Evolutionary conservation across 352 stramenopile genomes (phyloP), one percentile per base, ranked within the genome.

Genomic region (Phytopythium litorale): DNA sequence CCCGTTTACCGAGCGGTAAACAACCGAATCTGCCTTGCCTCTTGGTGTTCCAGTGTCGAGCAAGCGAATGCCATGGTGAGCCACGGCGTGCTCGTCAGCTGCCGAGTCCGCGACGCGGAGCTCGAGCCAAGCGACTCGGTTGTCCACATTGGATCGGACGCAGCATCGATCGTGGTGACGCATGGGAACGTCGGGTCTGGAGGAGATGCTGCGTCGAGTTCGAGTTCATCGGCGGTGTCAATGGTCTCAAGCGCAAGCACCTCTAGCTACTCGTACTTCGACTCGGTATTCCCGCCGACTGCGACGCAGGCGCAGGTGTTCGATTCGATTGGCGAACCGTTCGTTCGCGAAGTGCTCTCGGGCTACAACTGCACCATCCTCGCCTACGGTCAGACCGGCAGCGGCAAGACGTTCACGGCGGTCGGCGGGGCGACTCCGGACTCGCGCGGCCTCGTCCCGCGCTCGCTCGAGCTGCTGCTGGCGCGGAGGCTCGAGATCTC

Each of bases 281-380:
- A 88, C 51, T 64, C 54, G 28, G 74, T 92, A 5, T 89, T 89
- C 49, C 53, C 70, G 0, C 42, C 56, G 0, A 28, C 59, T 0
- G 60, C 74, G n/a, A 78, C 60, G 0, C 81, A 92, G 40, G 54
- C 71, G 30, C 50, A 73, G 5, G 43, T 91, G 7, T 92, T 85
- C 42, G 62, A 75, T 15, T 40, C 60, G 32, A 55, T 92, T 30
- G 81, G 77, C 13, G 49, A 18, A 21, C 77, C 83, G 8, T 80
- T 86, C 38, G 70, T 91, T 15, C 58, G 62, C 11, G 79, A 89
- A 15, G 25, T 91, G 30, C 58, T 92, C 13, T 43, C 49, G 32
- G 83, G 83, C 12, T 91, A 86, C 68, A 84, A 92, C 58, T 91
- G 78, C 58, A 89, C 83, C 7, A 71, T 92, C 46, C 74, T 92